Base-by-base conservation (phyloP, 352 stramenopile species). In the Phytophthora cajani region DNA sequence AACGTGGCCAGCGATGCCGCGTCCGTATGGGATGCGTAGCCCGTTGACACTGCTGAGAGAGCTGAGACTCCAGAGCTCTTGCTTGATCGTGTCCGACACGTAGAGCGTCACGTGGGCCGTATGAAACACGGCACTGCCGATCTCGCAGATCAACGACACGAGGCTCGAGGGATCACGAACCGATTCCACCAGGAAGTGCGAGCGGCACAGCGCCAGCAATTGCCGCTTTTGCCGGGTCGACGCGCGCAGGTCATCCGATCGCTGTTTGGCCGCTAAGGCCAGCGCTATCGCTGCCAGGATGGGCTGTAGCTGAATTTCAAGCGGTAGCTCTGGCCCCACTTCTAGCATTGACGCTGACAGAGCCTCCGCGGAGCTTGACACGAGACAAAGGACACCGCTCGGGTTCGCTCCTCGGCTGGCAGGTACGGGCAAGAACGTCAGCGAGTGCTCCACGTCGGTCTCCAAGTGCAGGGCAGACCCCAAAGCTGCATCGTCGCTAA, bases 1-100 rank as follows among this genome's bases (percentile, higher is more conserved):
- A 1, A 94, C 81, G 1, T 84, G 81, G 7, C 90, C 89, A 23
- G 84, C 85, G 21, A 97, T 94, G n/a, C 90, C 90, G 12, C 78
- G 79, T 21, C 82, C 86, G 50, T 90, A 90, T 0, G 85, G 83
- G 27, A 97, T 92, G 7, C 82, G 82, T 46, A 92, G 65, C 3
- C 84, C 87, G n/a, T 91, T 91, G 21, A 90, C 84, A 16, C 84
- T 92, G 9, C 87, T 83, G 1, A 88, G 72, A 7, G 81, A 89
- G 46, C 83, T 92, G 23, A 94, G 63, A 16, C 79, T 90, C 87
- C 87, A 94, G 1, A 94, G 71, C 58, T 94, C 87, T 1, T 75
- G 77, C 63, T 94, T 92, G 69, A 94, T 91, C 25, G 62, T 84
- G 57, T 94, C 87, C 1, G 82, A 84, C 6, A 94, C 84, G 62